Percentiles rank a stretch among this genome's conserved stretches.
Evolutionary conservation across 768 basidiomycete species (phyloP).

Genomic region (Daedaleopsis sinensis): DNA sequence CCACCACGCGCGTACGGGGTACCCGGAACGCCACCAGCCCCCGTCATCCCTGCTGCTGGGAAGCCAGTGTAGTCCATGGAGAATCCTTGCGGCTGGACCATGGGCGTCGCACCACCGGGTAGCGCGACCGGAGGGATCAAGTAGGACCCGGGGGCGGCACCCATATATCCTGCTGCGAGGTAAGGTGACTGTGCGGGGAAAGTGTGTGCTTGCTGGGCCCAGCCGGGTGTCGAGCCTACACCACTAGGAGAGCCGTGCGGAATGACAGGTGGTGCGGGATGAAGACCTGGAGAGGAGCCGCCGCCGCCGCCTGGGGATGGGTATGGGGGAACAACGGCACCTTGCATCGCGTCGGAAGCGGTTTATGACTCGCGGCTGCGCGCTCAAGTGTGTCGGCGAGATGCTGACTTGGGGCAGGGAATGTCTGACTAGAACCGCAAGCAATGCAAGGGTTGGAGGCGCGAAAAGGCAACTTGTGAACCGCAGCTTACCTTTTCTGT

Average conservation of each 20-base stretch:
- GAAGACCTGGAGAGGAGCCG: slow-evolving; percentile 10
- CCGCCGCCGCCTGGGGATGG: slow-evolving; percentile 26
- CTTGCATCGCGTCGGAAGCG: slow-evolving; percentile 23
- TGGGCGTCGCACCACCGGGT: slow-evolving; percentile 22
- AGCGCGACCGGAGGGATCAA: slow-evolving; percentile 34
- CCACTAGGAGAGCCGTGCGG: slow-evolving; percentile 27
- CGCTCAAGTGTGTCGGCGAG: not conserved
- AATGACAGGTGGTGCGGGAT: slow-evolving; percentile 29
- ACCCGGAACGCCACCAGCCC: not conserved
- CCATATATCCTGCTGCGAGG: slow-evolving; percentile 13
- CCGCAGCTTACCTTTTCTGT: slow-evolving; percentile 19
- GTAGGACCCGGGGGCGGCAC: slow-evolving; percentile 33
- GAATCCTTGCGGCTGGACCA: slow-evolving; percentile 25
- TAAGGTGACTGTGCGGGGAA: slow-evolving; percentile 25
- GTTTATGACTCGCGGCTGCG: slow-evolving; percentile 4
- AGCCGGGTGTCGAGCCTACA: slow-evolving; percentile 20
- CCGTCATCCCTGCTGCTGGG: slow-evolving; percentile 8
- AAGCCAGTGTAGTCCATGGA: slow-evolving; percentile 37
- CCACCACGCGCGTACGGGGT: slow-evolving; percentile 10
- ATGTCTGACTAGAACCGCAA: slow-evolving; percentile 2
- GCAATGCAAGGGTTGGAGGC: slow-evolving; percentile 1
- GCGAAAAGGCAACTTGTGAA: not conserved
- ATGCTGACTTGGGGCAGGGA: slow-evolving; percentile 5
- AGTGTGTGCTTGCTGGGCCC: slow-evolving; percentile 18
- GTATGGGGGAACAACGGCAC: slow-evolving; percentile 34